These are phyloP conservation scores for Linum tenue DNA, from an alignment of 345 rosid species.

Conservation along the genomic window DNA sequence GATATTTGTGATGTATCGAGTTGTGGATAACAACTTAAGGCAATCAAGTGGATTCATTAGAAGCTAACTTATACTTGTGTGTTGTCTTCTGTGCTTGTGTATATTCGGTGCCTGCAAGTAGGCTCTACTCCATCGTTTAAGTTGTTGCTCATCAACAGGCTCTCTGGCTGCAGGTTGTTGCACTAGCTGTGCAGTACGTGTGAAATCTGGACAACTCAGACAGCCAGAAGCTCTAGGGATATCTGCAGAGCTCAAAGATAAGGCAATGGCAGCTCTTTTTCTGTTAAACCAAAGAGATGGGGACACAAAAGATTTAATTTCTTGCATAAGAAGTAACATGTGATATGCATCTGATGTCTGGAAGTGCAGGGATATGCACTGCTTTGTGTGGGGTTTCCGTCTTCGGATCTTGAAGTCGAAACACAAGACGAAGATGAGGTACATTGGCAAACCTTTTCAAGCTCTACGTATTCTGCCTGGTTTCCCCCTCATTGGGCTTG, in stretches of 20 bases:
- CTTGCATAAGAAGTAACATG: background rate
- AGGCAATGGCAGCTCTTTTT: conserved; percentile 37
- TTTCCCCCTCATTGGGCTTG: no score
- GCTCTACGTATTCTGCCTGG: no score
- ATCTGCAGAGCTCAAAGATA: conserved; percentile 73
- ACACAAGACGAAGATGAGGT: conserved; percentile 98
- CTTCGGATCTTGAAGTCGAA: conserved; percentile 83
- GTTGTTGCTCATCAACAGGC: conserved; percentile 5
- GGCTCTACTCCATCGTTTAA: background rate
- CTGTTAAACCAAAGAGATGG: no score
- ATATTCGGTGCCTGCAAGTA: no score
- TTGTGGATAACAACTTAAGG: no score
- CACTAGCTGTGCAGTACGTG: conserved; percentile 94
- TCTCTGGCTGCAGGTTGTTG: conserved; percentile 61
- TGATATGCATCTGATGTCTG: background rate
- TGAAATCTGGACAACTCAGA: conserved; percentile 69
- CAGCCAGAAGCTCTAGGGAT: conserved; percentile 97
- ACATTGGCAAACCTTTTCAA: conserved; percentile 5
- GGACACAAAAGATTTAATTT: background rate
- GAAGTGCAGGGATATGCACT: conserved; percentile 79
- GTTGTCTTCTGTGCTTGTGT: background rate
- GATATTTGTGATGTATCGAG: no score
- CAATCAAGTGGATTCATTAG: no score
- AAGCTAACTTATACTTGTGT: no score
- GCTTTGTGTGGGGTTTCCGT: conserved; percentile 83